These are phyloP conservation scores for Pinguiococcus pyrenoidosus DNA, from an alignment of 108 stramenopile species.

Conservation along the genomic window DNA sequence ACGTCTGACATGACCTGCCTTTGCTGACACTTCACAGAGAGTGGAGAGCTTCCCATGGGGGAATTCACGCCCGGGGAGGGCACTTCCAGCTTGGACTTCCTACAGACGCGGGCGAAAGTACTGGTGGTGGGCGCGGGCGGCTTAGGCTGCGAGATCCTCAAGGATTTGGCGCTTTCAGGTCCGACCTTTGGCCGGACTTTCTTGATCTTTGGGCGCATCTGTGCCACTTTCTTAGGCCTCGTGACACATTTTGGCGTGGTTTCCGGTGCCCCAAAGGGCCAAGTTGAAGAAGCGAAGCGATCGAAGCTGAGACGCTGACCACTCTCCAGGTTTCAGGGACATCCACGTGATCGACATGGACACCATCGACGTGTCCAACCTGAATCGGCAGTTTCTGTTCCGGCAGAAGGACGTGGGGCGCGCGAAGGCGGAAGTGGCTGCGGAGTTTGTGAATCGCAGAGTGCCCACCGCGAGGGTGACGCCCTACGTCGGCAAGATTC, in stretches of 20 bases:
- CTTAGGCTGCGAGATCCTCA: conserved; percentile 92
- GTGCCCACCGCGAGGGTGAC: conserved; percentile 39
- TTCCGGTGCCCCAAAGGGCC: no score
- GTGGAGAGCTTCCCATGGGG: conserved; percentile 34
- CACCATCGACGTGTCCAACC: conserved; percentile 94
- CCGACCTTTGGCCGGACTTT: background rate
- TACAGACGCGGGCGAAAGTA: conserved; percentile 14
- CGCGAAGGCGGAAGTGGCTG: conserved; percentile 40
- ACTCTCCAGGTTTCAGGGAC: conserved; percentile 47
- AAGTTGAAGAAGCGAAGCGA: no score
- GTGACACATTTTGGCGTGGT: no score
- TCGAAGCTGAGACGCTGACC: no score
- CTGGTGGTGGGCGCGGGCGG: conserved; percentile 97
- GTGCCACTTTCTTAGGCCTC: background rate
- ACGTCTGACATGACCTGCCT: background rate
- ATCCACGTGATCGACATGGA: conserved; percentile 93
- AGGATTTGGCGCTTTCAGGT: conserved; percentile 85
- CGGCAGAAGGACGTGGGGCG: conserved; percentile 47
- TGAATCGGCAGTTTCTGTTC: conserved; percentile 92
- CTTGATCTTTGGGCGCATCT: background rate
- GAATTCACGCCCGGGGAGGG: conserved; percentile 33
- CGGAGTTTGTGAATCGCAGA: conserved; percentile 37
- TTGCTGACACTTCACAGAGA: conserved; percentile 24
- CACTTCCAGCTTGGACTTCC: background rate
- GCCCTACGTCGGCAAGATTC: conserved; percentile 82